Conservation (phyloP, 176 grass and related monocot genomes). For the Leersia perrieri region DNA sequence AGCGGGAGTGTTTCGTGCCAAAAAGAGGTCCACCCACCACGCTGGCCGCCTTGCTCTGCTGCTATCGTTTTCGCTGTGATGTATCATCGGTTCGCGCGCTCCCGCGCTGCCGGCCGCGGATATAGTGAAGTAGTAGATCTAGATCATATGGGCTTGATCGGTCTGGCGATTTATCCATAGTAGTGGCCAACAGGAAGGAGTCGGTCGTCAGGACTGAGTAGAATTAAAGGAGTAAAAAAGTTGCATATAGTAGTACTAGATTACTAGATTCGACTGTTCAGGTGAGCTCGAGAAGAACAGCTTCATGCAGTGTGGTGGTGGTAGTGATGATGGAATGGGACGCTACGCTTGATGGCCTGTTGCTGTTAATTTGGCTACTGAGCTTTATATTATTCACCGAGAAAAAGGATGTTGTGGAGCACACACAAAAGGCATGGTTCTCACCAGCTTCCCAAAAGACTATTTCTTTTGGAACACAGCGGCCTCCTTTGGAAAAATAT, state of each 20-base stretch:
- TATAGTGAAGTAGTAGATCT: too few species aligned
- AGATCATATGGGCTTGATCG: neutral
- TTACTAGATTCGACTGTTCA: neutral
- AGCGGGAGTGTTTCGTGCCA: too few species aligned
- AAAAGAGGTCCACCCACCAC: slow-evolving; percentile 8
- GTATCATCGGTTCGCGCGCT: neutral
- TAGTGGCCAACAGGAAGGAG: neutral
- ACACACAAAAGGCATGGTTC: too few species aligned
- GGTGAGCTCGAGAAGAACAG: neutral
- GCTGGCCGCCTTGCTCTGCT: too few species aligned
- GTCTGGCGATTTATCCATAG: neutral
- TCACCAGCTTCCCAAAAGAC: too few species aligned
- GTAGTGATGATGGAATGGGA: neutral
- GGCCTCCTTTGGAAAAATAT: too few species aligned
- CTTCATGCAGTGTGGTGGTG: neutral
- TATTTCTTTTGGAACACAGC: too few species aligned
- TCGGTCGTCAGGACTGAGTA: neutral
- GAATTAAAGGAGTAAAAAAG: neutral
- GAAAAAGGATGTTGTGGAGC: too few species aligned
- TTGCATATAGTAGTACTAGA: neutral
- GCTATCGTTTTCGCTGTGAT: neutral
- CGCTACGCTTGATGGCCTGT: neutral
- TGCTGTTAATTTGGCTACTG: neutral
- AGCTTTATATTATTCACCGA: too few species aligned
- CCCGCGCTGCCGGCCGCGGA: neutral